Conservation (phyloP, 148 eudicot genomes). For the Camellia granthamiana region DNA sequence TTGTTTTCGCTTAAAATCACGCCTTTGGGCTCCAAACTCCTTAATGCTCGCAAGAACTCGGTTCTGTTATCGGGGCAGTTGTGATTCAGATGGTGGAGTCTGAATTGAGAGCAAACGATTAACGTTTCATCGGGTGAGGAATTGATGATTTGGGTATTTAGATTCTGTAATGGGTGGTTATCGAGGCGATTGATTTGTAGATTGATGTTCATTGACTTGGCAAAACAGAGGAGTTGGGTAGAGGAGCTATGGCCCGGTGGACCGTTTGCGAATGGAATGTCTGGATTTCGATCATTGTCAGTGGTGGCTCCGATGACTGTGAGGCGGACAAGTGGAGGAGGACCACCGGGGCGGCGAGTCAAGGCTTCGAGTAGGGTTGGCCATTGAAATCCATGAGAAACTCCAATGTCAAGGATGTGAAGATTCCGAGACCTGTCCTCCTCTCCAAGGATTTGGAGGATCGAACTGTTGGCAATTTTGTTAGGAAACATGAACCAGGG, state of each 20-base stretch:
- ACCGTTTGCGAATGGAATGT: conserved; percentile 36
- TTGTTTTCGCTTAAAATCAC: conserved; percentile 48
- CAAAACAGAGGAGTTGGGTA: conserved; percentile 32
- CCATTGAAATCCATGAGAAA: conserved; percentile 59
- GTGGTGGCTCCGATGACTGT: conserved; percentile 30
- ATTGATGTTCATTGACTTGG: conserved; percentile 38
- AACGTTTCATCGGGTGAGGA: conserved; percentile 41
- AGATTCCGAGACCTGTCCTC: conserved; percentile 24
- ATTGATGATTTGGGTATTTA: conserved; percentile 33
- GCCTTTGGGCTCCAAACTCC: conserved; percentile 36
- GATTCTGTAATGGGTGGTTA: conserved; percentile 28
- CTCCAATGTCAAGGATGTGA: conserved; percentile 55
- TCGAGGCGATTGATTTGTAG: conserved; percentile 44
- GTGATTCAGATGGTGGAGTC: conserved; percentile 44
- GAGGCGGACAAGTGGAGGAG: conserved; percentile 51
- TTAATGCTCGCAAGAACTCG: conserved; percentile 35
- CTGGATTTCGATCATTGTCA: conserved; percentile 14
- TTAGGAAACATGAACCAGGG: conserved; percentile 55
- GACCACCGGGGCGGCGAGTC: conserved; percentile 41
- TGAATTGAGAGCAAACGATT: conserved; percentile 44
- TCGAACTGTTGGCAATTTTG: conserved; percentile 47
- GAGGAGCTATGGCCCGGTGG: conserved; percentile 36
- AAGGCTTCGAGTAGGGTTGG: conserved; percentile 47
- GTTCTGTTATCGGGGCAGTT: conserved; percentile 35
- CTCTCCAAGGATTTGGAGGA: conserved; percentile 38